A percentile compares a stretch with the other conserved stretches of the same genome.
Conservation (phyloP, 352 stramenopile genomes). For the Phytophthora uliginosa region DNA sequence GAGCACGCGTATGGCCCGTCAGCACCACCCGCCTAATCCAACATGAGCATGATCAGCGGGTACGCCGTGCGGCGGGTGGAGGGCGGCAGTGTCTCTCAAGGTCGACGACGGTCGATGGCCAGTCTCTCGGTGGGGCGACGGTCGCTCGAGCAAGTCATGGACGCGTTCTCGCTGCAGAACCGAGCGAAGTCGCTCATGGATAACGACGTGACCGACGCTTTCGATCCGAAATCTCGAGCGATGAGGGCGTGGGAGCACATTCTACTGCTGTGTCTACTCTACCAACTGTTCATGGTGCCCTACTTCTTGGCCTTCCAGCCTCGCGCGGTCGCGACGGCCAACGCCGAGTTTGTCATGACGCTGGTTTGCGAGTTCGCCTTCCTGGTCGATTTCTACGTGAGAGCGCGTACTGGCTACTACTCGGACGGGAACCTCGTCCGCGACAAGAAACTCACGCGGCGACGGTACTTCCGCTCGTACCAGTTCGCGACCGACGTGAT, state of each 20-base stretch:
- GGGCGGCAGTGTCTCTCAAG: slow-evolving; percentile 5
- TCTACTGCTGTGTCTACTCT: slow-evolving; percentile 59
- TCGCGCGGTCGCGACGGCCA: slow-evolving; percentile 14
- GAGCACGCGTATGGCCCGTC: slow-evolving; percentile 5
- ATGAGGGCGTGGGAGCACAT: slow-evolving; percentile 71
- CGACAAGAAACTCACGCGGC: slow-evolving; percentile 46
- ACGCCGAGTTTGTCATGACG: slow-evolving; percentile 32
- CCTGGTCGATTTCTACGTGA: slow-evolving; percentile 62
- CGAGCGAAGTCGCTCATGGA: slow-evolving; percentile 26
- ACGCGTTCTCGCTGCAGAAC: slow-evolving; percentile 26
- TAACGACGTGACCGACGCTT: slow-evolving; percentile 46
- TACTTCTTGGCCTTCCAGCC: slow-evolving; percentile 64
- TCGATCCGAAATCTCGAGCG: slow-evolving; percentile 54
- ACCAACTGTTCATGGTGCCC: slow-evolving; percentile 65
- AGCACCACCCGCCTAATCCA: background rate
- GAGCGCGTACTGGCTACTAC: slow-evolving; percentile 70
- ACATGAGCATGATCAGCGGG: slow-evolving; percentile 43
- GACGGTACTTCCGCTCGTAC: slow-evolving; percentile 60
- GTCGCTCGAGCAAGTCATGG: slow-evolving; percentile 23
- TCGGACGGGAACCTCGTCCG: slow-evolving; percentile 67
- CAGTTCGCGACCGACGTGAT: slow-evolving; percentile 61
- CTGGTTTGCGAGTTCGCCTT: slow-evolving; percentile 60
- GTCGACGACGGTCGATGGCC: slow-evolving; percentile 19
- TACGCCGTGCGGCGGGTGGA: slow-evolving; percentile 27
- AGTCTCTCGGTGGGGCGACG: slow-evolving; percentile 22